Conservation (phyloP, 805 yeast genomes). For the Saccharomycopsis fermentans region DNA sequence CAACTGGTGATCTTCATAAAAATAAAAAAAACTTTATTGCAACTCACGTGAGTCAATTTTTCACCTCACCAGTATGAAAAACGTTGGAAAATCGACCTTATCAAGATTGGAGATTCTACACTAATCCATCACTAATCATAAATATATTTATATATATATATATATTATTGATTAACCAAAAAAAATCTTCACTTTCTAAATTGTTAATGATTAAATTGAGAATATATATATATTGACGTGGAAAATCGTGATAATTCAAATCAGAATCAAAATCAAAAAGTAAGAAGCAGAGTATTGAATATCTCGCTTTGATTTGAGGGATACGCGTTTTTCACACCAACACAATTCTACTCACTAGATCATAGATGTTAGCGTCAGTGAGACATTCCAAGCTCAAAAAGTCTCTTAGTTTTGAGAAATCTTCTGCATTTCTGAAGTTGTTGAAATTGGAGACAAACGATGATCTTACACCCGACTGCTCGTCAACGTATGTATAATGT, state of each 20-base stretch:
- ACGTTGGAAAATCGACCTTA: background rate
- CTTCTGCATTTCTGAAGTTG: background rate
- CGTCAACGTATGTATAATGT: background rate
- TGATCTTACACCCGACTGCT: background rate
- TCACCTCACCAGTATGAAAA: background rate
- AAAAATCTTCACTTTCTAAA: too few relatives aligned
- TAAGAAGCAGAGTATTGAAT: background rate
- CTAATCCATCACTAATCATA: background rate
- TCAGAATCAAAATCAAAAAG: too few relatives aligned
- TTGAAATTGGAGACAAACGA: background rate
- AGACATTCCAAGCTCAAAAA: constrained; percentile 3
- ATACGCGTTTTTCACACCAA: background rate
- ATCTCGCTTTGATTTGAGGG: background rate
- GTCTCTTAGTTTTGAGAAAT: background rate
- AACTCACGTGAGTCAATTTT: background rate
- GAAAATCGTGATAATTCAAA: too few relatives aligned
- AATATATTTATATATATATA: too few relatives aligned
- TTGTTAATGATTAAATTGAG: too few relatives aligned
- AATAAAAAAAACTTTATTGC: background rate
- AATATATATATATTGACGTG: too few relatives aligned
- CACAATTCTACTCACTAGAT: constrained; percentile 2
- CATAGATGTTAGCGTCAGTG: constrained; percentile 5
- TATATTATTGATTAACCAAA: too few relatives aligned
- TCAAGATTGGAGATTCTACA: background rate
- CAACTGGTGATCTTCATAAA: background rate